Evolutionary conservation across 2,329 filamentous ascomycete species (phyloP).

Genomic region (Bisporella sp.): DNA sequence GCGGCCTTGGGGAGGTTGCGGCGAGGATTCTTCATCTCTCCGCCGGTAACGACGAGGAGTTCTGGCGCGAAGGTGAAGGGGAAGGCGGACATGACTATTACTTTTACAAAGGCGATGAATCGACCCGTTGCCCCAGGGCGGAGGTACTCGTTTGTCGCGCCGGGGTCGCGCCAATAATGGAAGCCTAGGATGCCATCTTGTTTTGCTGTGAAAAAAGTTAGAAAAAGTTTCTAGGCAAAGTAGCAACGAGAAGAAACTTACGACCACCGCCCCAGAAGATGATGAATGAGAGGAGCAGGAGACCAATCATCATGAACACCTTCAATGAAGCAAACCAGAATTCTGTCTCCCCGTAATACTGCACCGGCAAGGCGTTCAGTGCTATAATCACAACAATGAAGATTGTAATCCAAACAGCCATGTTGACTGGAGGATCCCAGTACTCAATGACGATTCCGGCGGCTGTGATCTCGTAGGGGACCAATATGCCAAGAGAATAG

Average conservation of each 20-base stretch:
- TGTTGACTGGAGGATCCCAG: conserved; percentile 38
- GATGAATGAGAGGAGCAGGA: conserved; percentile 26
- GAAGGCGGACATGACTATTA: conserved; percentile 40
- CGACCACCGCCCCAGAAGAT: conserved; percentile 30
- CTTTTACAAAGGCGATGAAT: conserved; percentile 45
- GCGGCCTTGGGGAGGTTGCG: conserved; percentile 52
- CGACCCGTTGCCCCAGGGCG: conserved; percentile 36
- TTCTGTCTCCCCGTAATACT: conserved; percentile 54
- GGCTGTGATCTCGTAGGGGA: conserved; percentile 33
- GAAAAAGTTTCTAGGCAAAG: not conserved
- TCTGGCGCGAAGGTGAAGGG: conserved; percentile 44
- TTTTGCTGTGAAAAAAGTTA: conserved; percentile 7
- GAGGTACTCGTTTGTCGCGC: conserved; percentile 35
- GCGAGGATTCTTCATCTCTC: conserved; percentile 52
- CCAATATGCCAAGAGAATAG: conserved; percentile 31
- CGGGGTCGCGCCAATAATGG: conserved; percentile 41
- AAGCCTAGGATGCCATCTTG: conserved; percentile 32
- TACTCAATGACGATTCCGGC: conserved; percentile 36
- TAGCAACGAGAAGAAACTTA: conserved; percentile 9
- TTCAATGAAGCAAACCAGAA: conserved; percentile 36
- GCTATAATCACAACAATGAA: conserved; percentile 31
- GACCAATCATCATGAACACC: conserved; percentile 27
- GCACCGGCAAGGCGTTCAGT: conserved; percentile 39
- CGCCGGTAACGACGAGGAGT: conserved; percentile 46
- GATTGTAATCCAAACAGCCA: conserved; percentile 33